These are phyloP conservation scores for Chlorella variabilis DNA, from an alignment of 163 green algal genomes.

Conservation along the genomic window DNA sequence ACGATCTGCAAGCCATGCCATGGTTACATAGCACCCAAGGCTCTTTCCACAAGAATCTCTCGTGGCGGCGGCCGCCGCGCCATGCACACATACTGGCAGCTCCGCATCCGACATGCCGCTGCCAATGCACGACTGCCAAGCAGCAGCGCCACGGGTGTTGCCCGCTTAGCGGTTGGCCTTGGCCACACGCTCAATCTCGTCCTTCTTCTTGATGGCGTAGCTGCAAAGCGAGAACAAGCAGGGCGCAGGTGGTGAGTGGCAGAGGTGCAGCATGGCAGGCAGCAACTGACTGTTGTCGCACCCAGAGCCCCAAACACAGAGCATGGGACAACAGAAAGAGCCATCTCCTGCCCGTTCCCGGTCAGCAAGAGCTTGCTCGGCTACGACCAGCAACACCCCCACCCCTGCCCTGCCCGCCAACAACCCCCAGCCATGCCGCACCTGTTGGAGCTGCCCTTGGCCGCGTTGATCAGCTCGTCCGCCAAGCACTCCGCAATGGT, in stretches of 20 bases:
- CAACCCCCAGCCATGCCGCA: constrained; percentile 37
- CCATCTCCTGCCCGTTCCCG: too few species aligned
- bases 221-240: constrained; percentile 54
- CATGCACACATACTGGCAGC: too few species aligned
- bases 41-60: too few species aligned
- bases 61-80: too few species aligned
- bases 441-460: constrained; percentile 99
- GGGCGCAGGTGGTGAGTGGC: not conserved
- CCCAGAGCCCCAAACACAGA: too few species aligned
- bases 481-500: constrained; percentile 99
- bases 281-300: too few species aligned
- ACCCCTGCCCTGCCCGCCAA: not conserved
- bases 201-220: constrained; percentile 99
- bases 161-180: constrained; percentile 98
- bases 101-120: too few species aligned
- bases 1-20: too few species aligned
- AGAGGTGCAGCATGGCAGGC: not conserved
- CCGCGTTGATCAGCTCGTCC: constrained; percentile 99
- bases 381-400: not conserved
- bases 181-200: constrained; percentile 99
- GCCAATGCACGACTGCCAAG: too few species aligned
- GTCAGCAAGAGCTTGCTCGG: not conserved
- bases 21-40: too few species aligned
- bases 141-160: too few species aligned
- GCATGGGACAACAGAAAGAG: not conserved